Base-by-base conservation (phyloP, 495 filamentous ascomycete species). In the Talaromyces trachyspermus region DNA sequence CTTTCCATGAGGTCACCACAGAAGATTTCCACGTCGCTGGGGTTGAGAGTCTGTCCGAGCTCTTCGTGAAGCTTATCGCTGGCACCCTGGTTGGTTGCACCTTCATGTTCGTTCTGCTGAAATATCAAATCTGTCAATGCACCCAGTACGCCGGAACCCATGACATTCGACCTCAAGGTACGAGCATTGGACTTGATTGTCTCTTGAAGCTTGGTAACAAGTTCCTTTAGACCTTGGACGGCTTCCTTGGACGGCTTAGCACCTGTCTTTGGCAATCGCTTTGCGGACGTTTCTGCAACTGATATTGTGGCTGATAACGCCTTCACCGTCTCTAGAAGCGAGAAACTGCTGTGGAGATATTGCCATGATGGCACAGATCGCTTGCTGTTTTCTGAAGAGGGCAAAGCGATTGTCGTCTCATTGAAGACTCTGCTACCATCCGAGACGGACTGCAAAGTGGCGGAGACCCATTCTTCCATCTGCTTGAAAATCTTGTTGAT, bases 1-100 rank as follows among this genome's bases (percentile, higher is more conserved):
- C 70, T 72, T 40, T 74, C 69, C 60, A 66, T 69, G 54, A 74
- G 49, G 33, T 64, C 55, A 17, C 63, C 68, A 44, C 62, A 69
- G 52, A 70, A 69, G 29, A 72, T 12, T 47, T 74, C 70, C 39
- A 72, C 42, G 4, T 55, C 56, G 17, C 66, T 58, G 33, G 51
- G 52, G 25, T 70, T 64, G 27, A 71, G 26, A 15, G 57, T 58
- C n/a, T 60, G 51, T 15, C 66, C 58, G 6, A 72, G 26, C 15
- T 59, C 58, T 7, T 54, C 46, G 10, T 58, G 60, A 32, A 69
- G 60, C 24, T 64, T 56, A n/a, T 58, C 40, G 6, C 52, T 49
- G 39, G 4, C 22, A 4, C 26, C 39, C n/a, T n/a, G n/a, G n/a
- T n/a, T 30, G 19, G 5, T 42, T 18, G 23, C 24, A 32, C 65